phyloP scores from a whole-genome alignment of 2,329 filamentous ascomycete species.

The Phyllosticta citribraziliensis region DNA sequence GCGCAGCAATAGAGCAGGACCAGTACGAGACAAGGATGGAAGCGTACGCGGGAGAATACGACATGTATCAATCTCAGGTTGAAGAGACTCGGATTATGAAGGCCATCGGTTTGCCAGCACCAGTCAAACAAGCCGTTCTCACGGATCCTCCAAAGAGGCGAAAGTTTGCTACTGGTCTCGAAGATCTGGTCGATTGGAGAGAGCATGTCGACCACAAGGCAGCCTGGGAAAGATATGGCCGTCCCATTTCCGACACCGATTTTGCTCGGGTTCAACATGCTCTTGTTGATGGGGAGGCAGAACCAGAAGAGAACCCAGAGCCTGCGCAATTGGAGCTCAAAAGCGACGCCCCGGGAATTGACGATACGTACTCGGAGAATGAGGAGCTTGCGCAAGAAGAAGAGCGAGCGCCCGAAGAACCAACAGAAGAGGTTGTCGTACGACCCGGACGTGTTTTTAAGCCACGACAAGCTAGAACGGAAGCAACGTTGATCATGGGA shows the following conservation, averaged over 20 bases:
- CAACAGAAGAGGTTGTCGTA: neutral
- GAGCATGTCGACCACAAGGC: slow-evolving; percentile 35
- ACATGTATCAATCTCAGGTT: slow-evolving; percentile 32
- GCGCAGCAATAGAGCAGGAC: neutral
- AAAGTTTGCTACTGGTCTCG: slow-evolving; percentile 22
- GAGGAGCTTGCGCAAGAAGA: too few relatives aligned
- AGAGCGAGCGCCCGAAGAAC: too few relatives aligned
- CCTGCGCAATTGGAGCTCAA: neutral
- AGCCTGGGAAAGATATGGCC: slow-evolving; percentile 38
- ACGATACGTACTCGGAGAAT: neutral
- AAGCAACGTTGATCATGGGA: neutral
- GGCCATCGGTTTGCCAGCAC: slow-evolving; percentile 25
- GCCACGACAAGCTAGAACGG: neutral
- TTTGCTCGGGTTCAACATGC: neutral
- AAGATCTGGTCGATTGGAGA: slow-evolving; percentile 40
- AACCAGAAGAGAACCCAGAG: neutral
- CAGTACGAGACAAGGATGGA: neutral
- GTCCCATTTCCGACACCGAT: slow-evolving; percentile 11
- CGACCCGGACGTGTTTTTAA: neutral
- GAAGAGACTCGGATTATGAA: slow-evolving; percentile 40
- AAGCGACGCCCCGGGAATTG: neutral
- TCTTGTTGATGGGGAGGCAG: neutral
- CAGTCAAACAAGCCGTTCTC: neutral
- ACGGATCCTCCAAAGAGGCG: slow-evolving; percentile 15
- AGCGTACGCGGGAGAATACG: slow-evolving; percentile 37